These are phyloP conservation scores for Mrakia hoshinonis DNA, from an alignment of 768 basidiomycete species.

Conservation along the genomic window DNA sequence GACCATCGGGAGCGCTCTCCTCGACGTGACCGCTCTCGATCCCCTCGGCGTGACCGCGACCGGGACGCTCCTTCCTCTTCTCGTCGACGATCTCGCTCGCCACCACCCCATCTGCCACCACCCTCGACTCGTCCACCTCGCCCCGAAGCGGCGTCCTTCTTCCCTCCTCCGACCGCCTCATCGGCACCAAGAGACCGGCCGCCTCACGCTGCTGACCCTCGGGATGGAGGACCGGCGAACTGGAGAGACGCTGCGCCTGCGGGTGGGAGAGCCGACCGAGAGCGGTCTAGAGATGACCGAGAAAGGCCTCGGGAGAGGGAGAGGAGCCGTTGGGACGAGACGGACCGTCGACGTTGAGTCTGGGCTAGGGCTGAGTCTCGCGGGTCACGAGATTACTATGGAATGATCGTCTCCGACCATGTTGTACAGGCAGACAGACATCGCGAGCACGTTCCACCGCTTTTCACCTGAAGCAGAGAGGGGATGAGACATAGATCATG, in stretches of 20 bases:
- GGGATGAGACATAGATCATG: too few species aligned
- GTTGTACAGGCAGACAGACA: too few species aligned
- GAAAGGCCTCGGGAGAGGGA: background rate
- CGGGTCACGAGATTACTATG: too few species aligned
- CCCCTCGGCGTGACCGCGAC: background rate
- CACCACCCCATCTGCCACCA: background rate
- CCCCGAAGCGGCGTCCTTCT: conserved; percentile 5
- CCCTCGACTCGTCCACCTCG: background rate
- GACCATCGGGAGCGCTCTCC: background rate
- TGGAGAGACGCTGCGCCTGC: background rate
- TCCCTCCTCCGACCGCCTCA: background rate
- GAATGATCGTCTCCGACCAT: too few species aligned
- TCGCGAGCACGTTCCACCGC: too few species aligned
- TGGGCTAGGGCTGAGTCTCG: too few species aligned
- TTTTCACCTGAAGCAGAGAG: too few species aligned
- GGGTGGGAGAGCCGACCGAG: background rate
- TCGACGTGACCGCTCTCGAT: background rate
- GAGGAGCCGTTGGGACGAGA: background rate
- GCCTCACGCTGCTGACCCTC: background rate
- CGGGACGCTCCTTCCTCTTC: background rate
- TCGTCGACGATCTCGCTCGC: background rate
- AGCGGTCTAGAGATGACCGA: background rate
- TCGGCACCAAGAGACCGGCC: background rate
- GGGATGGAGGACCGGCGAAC: background rate
- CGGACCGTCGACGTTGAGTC: too few species aligned